Evolutionary conservation across 495 filamentous ascomycete species (phyloP).

Genomic region (Cercophora samala): DNA sequence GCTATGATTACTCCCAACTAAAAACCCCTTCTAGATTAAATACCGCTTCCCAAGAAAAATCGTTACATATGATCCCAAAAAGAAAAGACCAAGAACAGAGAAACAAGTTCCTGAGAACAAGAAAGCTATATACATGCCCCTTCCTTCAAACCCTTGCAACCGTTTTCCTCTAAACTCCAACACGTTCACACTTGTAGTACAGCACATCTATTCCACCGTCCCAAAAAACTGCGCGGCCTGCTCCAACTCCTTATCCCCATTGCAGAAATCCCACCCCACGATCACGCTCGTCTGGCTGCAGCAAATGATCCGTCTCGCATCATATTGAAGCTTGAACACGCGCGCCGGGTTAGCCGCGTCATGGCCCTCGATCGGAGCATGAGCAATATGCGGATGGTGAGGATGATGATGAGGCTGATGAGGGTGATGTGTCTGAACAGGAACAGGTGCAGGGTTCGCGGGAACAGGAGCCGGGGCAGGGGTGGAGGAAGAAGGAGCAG

Average conservation of each 20-base stretch:
- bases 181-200: background rate
- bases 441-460: background rate
- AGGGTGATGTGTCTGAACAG: background rate
- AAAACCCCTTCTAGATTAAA: background rate
- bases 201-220: constrained; percentile 44
- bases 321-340: constrained; percentile 98
- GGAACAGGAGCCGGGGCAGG: constrained; percentile 13
- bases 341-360: constrained; percentile 54
- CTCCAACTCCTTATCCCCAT: constrained; percentile 78
- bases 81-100: background rate
- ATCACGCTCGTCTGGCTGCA: constrained; percentile 87
- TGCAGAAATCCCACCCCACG: constrained; percentile 97
- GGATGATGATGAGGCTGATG: constrained; percentile 10
- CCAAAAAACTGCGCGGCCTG: constrained; percentile 77
- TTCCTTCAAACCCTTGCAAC: background rate
- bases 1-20: background rate
- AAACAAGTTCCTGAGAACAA: background rate
- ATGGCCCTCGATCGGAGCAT: constrained; percentile 29
- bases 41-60: background rate
- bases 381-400: constrained; percentile 21
- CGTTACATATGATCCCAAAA: background rate
- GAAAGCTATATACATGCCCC: background rate
- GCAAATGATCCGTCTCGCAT: constrained; percentile 88
- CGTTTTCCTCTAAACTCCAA: background rate
- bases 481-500: constrained; percentile 13